These are phyloP conservation scores for Globisporangium iwayamae DNA, from an alignment of 352 stramenopile species.

Conservation along the genomic window DNA sequence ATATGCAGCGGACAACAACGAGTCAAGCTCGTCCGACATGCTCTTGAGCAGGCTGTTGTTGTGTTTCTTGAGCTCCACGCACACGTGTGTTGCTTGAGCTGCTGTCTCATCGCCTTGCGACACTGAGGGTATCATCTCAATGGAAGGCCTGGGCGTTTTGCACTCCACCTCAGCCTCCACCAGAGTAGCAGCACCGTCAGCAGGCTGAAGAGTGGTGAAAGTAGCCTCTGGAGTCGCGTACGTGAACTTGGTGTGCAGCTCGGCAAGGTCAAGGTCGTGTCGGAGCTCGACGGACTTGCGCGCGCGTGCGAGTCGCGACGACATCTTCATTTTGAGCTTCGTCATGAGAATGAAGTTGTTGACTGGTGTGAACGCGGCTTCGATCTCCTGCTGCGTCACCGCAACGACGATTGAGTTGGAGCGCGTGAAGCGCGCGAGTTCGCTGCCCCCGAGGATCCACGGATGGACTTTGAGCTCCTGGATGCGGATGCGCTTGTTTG, in stretches of 20 bases:
- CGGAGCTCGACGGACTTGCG: slow-evolving; percentile 26
- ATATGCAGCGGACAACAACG: neutral
- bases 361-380: slow-evolving; percentile 68
- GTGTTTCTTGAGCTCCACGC: neutral
- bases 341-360: slow-evolving; percentile 83
- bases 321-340: slow-evolving; percentile 77
- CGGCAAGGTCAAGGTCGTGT: neutral
- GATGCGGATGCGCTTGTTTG: slow-evolving; percentile 44
- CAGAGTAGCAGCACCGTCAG: neutral
- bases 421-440: neutral
- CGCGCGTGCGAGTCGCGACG: slow-evolving; percentile 35
- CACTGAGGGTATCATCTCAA: neutral
- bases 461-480: slow-evolving; percentile 46
- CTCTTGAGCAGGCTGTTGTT: slow-evolving; percentile 6
- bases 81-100: neutral
- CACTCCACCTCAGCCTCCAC: neutral
- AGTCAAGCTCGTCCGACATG: neutral
- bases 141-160: neutral
- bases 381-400: slow-evolving; percentile 64
- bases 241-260: neutral
- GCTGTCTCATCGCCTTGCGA: neutral
- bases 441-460: slow-evolving; percentile 31
- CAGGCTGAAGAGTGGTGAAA: neutral
- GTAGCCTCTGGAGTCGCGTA: neutral
- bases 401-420: slow-evolving; percentile 20